Conservation (phyloP, 1,139 yeast species). For the Saccharomyces hybrid region DNA sequence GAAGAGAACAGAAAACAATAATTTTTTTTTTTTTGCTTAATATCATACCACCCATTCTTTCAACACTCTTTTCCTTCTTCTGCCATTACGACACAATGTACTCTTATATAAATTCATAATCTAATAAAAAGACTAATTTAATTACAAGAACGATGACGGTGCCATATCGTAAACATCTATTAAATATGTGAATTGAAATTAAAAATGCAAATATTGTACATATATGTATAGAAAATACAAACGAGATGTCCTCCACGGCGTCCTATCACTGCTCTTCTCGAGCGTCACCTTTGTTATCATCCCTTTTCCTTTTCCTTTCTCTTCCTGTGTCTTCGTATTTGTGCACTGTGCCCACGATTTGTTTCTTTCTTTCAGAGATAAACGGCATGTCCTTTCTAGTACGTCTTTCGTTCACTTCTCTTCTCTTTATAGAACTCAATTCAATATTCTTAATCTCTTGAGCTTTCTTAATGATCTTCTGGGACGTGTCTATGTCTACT, state of each 20-base stretch:
- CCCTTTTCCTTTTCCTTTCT: constrained; percentile 7
- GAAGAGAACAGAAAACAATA: neutral
- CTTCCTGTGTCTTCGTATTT: constrained; percentile 31
- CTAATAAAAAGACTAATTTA: neutral
- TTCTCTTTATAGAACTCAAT: constrained; percentile 59
- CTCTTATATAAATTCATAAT: neutral
- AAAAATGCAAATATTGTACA: constrained; percentile 1
- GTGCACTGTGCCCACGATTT: constrained; percentile 74
- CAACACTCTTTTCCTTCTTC: neutral
- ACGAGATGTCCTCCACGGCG: neutral
- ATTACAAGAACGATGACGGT: neutral
- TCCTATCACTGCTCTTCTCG: neutral
- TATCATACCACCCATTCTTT: neutral
- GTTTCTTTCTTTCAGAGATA: constrained; percentile 71
- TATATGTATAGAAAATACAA: neutral
- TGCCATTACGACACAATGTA: neutral
- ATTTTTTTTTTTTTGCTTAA: neutral
- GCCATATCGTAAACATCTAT: neutral
- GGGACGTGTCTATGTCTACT: constrained; percentile 91
- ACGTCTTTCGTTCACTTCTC: constrained; percentile 74
- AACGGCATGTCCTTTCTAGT: constrained; percentile 61
- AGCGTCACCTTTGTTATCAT: constrained; percentile 1
- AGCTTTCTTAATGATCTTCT: constrained; percentile 74
- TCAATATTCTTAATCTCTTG: constrained; percentile 76
- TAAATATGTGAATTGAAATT: neutral